These are phyloP conservation scores for Kwoniella sp. DNA, from an alignment of 768 basidiomycete genomes.

Conservation along the genomic window DNA sequence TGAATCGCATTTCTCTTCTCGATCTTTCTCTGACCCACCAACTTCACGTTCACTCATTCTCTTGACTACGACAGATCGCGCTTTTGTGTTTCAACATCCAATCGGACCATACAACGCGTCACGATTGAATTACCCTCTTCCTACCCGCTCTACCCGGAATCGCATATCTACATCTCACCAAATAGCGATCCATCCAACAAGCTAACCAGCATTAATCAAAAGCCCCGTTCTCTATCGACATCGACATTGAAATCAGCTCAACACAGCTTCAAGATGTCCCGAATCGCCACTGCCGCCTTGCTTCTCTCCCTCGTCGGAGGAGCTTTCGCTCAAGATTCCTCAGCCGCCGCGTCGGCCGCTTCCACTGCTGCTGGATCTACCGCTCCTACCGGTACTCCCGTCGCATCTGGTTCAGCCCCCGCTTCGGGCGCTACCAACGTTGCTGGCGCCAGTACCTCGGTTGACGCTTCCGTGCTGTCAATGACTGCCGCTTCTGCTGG, in stretches of 20 bases:
- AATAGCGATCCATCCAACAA: slow-evolving; percentile 9
- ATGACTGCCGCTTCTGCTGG: slow-evolving; percentile 25
- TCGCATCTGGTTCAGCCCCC: slow-evolving; percentile 15
- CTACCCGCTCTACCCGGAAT: background rate
- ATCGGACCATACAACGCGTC: slow-evolving; percentile 2
- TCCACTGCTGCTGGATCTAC: slow-evolving; percentile 6
- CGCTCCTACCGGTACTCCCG: slow-evolving; percentile 4
- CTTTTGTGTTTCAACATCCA: background rate
- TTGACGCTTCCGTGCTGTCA: slow-evolving; percentile 27
- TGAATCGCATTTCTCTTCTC: background rate
- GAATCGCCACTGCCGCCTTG: slow-evolving; percentile 19
- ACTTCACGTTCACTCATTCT: background rate
- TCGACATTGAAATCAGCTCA: background rate
- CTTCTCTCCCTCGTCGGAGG: slow-evolving; percentile 16
- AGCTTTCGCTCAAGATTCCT: slow-evolving; percentile 22
- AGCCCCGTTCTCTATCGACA: too few species aligned
- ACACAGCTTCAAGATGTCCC: slow-evolving; percentile 9
- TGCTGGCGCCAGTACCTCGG: slow-evolving; percentile 10
- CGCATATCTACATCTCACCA: background rate
- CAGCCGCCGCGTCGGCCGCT: slow-evolving; percentile 6
- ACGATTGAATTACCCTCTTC: background rate
- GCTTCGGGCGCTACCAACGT: slow-evolving; percentile 6
- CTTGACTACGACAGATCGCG: background rate
- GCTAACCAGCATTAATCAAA: slow-evolving; percentile 5
- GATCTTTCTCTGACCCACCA: background rate